Base-by-base conservation (phyloP, 2,329 filamentous ascomycete species). In the Verticillium longisporum region DNA sequence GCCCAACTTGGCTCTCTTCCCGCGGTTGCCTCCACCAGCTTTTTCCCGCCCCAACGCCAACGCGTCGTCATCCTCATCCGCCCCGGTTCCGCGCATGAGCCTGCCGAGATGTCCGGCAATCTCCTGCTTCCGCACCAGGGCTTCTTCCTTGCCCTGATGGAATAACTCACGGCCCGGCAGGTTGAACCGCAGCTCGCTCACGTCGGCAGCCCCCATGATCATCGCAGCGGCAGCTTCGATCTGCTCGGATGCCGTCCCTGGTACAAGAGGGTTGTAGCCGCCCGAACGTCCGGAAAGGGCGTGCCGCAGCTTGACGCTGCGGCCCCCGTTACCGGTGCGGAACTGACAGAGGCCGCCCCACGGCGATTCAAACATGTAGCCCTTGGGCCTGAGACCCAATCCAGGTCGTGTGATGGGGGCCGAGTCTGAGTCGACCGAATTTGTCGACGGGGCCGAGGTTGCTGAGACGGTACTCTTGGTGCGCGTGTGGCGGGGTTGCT, bases 281-380 rank as follows among this genome's bases (percentile, higher is more conserved):
- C 56, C 56, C 33, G 56, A 9, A 1, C 32, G 55, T 4, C 36
- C 21, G 14, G 83, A 81, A 2, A 92, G 78, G n/a, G 84, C 77
- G 72, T 96, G 91, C 61, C 86, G 87, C 74, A 90, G 93, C 71
- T 86, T 87, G 14, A 96, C 75, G 60, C 85, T 88, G 58, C 89
- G 87, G 2, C 94, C 93, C 54, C 85, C 88, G 61, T 86, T 82
- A 41, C 90, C 89, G 0, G 92, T 95, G 15, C 85, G 81, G 73
- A 98, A 98, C 63, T 93, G 90, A 75, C 94, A 98, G 53, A 84
- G 83, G 15, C 91, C 90, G 63, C 91, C 87, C 94, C 94, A 98
- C 0, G 92, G 93, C 53, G 90, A 95, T 21, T 80, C 77, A 71
- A 97, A 97, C 1, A 86, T 83, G 73, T 96, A 96, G 18, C 87